Evolutionary conservation across 1,139 yeast genomes (phyloP).

Genomic region (Lodderomyces theae): DNA sequence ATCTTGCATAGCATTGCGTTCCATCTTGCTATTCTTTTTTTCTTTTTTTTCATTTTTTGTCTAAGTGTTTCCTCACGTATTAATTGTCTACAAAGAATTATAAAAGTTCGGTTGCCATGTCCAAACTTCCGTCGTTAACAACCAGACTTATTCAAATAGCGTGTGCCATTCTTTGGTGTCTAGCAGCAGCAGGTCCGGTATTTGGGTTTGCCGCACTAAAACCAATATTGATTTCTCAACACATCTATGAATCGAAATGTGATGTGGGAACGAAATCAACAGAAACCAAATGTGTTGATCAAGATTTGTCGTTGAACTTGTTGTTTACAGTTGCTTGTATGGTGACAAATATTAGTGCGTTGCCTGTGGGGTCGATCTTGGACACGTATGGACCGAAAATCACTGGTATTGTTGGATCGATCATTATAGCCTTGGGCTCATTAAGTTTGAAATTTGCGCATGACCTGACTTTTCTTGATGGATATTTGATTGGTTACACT

Average conservation of each 20-base stretch:
- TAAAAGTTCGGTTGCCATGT: neutral
- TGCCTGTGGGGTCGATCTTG: conserved; percentile 75
- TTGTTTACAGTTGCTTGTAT: conserved; percentile 87
- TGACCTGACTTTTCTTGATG: conserved; percentile 34
- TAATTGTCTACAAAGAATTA: too few species aligned
- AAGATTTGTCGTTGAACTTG: conserved; percentile 76
- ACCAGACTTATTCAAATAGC: conserved; percentile 26
- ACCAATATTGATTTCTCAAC: conserved; percentile 72
- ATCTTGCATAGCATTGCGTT: neutral
- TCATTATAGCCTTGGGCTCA: conserved; percentile 53
- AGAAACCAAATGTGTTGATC: conserved; percentile 54
- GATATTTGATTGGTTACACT: conserved; percentile 46
- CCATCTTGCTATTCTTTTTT: too few species aligned
- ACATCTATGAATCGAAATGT: conserved; percentile 70
- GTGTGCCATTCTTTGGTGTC: conserved; percentile 84
- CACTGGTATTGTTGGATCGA: conserved; percentile 73
- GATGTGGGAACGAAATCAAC: conserved; percentile 16
- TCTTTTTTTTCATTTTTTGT: too few species aligned
- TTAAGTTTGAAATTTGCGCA: conserved; percentile 41
- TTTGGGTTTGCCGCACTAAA: conserved; percentile 95
- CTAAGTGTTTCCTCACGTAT: too few species aligned
- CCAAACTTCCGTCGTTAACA: conserved; percentile 17
- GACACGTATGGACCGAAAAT: conserved; percentile 79
- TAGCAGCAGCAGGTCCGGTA: conserved; percentile 87
- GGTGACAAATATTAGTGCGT: conserved; percentile 78